These are phyloP conservation scores for Hansenula lynferdii DNA, from an alignment of 1,139 yeast genomes.

Conservation along the genomic window DNA sequence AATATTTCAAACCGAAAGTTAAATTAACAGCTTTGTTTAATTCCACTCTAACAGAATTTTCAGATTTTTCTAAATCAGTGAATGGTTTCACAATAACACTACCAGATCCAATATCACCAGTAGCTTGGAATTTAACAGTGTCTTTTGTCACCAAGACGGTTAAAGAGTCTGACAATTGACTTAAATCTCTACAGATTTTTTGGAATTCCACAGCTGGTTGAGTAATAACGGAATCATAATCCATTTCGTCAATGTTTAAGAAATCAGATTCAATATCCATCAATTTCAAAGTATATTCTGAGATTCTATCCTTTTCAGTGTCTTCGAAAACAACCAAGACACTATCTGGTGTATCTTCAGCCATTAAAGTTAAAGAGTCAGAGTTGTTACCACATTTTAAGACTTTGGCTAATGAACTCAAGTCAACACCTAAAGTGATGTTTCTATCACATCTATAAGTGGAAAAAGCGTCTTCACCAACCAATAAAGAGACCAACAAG, in stretches of 20 bases:
- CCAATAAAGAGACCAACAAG: conserved; percentile 79
- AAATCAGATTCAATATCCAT: conserved; percentile 98
- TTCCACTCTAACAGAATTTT: conserved; percentile 67
- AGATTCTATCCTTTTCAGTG: conserved; percentile 81
- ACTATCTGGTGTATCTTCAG: conserved; percentile 87
- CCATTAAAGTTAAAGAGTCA: conserved; percentile 82
- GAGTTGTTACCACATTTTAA: conserved; percentile 89
- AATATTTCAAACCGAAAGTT: conserved; percentile 88
- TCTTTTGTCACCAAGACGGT: conserved; percentile 87
- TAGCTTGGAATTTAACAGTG: conserved; percentile 83
- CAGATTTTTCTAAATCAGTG: conserved; percentile 77
- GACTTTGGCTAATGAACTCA: conserved; percentile 80
- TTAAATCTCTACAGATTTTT: conserved; percentile 85
- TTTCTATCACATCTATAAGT: conserved; percentile 96
- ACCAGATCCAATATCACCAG: conserved; percentile 92
- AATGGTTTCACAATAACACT: conserved; percentile 81
- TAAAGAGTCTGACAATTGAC: conserved; percentile 81
- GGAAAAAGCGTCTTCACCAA: conserved; percentile 86
- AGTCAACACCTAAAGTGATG: conserved; percentile 86
- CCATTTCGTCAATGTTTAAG: conserved; percentile 91
- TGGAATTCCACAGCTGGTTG: conserved; percentile 89
- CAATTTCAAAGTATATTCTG: conserved; percentile 86
- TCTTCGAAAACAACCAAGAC: conserved; percentile 87
- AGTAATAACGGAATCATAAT: conserved; percentile 78
- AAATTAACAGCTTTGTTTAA: conserved; percentile 85